phyloP scores from a whole-genome alignment of 2,329 filamentous ascomycete species.

The Fusarium papillatum region DNA sequence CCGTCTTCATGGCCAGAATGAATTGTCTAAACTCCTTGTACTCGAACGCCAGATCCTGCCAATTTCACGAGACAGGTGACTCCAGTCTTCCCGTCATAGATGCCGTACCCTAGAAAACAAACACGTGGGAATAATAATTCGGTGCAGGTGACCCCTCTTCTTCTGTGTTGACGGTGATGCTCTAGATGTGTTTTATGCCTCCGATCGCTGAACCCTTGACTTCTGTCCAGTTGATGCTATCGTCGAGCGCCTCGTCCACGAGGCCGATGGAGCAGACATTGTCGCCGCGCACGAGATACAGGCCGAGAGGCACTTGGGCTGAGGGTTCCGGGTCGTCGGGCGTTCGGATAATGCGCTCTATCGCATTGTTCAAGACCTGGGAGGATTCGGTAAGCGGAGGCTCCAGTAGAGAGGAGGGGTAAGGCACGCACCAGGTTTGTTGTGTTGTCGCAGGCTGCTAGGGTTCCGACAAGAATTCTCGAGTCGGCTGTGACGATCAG shows the following conservation, averaged over 20 bases:
- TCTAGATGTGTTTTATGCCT: constrained; percentile 80
- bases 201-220: constrained; percentile 89
- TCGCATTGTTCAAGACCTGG: constrained; percentile 82
- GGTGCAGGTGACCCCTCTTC: constrained; percentile 3
- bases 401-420: neutral
- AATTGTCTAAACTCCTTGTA: constrained; percentile 45
- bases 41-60: constrained; percentile 42
- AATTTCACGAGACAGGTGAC: constrained; percentile 26
- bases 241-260: constrained; percentile 90
- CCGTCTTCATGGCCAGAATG: constrained; percentile 38
- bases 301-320: constrained; percentile 83
- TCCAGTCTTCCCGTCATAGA: constrained; percentile 22
- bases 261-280: constrained; percentile 93
- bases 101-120: constrained; percentile 36
- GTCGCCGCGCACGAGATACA: constrained; percentile 94
- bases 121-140: constrained; percentile 15
- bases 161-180: neutral
- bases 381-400: constrained; percentile 27
- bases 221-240: constrained; percentile 92
- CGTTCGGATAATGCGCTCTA: constrained; percentile 92
- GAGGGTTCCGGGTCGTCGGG: constrained; percentile 87
- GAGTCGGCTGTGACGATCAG: constrained; percentile 94
- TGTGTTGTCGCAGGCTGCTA: constrained; percentile 89
- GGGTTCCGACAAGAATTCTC: constrained; percentile 84
- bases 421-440: constrained; percentile 80